These are phyloP conservation scores for Macrophomina phaseolina DNA, from an alignment of 2,329 filamentous ascomycete genomes.

Conservation along the genomic window DNA sequence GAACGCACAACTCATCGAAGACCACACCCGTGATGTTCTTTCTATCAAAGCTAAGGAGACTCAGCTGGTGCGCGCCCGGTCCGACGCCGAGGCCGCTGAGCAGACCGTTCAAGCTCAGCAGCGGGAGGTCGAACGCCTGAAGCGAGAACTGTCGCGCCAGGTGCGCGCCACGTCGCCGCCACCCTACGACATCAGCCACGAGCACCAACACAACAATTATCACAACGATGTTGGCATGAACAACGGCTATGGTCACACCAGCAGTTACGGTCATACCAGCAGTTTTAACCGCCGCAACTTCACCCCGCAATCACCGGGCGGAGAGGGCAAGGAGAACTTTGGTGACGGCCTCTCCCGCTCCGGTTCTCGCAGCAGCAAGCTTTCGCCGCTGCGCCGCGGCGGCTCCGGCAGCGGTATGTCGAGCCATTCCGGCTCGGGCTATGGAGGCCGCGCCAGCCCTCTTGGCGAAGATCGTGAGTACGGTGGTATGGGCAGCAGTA, in stretches of 20 bases:
- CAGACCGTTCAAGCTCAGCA: constrained; percentile 82
- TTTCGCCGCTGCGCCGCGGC: constrained; percentile 43
- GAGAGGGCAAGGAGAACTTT: constrained; percentile 57
- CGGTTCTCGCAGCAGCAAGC: constrained; percentile 42
- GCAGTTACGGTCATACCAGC: constrained; percentile 46
- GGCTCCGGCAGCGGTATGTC: constrained; percentile 40
- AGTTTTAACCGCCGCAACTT: constrained; percentile 37
- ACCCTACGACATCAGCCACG: constrained; percentile 51
- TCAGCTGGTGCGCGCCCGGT: constrained; percentile 88
- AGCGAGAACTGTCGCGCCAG: constrained; percentile 74
- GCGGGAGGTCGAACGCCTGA: constrained; percentile 89
- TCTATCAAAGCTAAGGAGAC: constrained; percentile 99
- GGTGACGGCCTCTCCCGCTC: constrained; percentile 36
- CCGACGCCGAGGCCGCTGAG: constrained; percentile 87
- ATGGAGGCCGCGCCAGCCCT: constrained; percentile 42
- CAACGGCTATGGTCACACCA: constrained; percentile 66
- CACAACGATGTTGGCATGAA: constrained; percentile 65
- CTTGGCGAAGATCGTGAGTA: constrained; percentile 30
- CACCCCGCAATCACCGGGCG: constrained; percentile 41
- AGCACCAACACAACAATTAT: constrained; percentile 36
- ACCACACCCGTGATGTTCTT: constrained; percentile 92
- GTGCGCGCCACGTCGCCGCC: constrained; percentile 61
- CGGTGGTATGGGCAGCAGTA: constrained; percentile 13
- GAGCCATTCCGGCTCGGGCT: constrained; percentile 36
- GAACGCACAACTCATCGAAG: constrained; percentile 95